A percentile compares a stretch with the other conserved stretches of the same genome.
phyloP scores from a whole-genome alignment of 169 alveolate species.

The Miamiensis avidus region DNA sequence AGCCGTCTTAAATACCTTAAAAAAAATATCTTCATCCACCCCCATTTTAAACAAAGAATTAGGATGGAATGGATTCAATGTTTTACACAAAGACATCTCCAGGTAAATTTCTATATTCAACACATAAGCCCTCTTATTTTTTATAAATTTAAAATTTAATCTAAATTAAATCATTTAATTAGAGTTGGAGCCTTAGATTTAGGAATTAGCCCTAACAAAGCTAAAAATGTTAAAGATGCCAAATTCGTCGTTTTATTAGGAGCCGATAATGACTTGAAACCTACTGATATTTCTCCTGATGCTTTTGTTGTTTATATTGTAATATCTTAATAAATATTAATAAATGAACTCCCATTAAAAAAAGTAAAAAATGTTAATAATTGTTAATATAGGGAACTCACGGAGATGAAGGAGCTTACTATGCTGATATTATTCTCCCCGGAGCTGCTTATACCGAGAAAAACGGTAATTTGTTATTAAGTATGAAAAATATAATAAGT shows the following conservation, averaged over 20 bases:
- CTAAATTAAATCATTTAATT: not conserved
- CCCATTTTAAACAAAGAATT: conserved; percentile 53
- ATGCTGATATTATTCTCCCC: conserved; percentile 77
- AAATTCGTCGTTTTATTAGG: conserved; percentile 72
- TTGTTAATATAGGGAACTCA: conserved; percentile 56
- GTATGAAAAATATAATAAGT: too few species aligned
- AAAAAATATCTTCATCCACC: conserved; percentile 44
- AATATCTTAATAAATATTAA: too few species aligned
- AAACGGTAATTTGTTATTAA: conserved; percentile 23
- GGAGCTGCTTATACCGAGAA: conserved; percentile 79
- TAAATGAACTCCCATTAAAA: too few species aligned
- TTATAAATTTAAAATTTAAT: too few species aligned
- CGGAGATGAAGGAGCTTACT: conserved; percentile 86
- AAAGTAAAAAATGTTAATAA: too few species aligned
- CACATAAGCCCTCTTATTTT: too few species aligned
- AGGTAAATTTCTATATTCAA: not conserved
- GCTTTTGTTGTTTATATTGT: conserved; percentile 73
- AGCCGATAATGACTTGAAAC: conserved; percentile 69
- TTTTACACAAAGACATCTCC: conserved; percentile 59
- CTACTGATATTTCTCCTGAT: conserved; percentile 76
- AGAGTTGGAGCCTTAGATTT: conserved; percentile 74
- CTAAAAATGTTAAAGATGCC: conserved; percentile 35
- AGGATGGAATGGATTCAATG: conserved; percentile 77
- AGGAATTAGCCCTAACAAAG: conserved; percentile 62
- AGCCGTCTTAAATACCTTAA: conserved; percentile 47